Percentiles rank a stretch among this genome's conserved stretches.
phyloP scores from a whole-genome alignment of 768 basidiomycete species.

The Pisolithus microcarpus region DNA sequence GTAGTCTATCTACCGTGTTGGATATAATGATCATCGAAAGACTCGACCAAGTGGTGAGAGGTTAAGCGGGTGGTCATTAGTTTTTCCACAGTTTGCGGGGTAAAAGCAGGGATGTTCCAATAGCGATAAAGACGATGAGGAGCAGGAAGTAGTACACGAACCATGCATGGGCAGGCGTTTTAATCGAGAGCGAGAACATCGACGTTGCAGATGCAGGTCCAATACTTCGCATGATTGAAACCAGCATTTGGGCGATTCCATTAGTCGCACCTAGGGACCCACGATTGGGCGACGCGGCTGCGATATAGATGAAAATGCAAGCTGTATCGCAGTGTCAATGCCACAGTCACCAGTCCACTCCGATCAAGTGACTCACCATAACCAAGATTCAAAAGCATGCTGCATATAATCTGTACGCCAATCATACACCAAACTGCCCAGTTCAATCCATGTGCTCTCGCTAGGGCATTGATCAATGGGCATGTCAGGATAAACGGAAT shows the following conservation, averaged over 20 bases:
- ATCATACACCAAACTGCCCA: constrained; percentile 43
- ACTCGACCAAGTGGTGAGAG: neutral
- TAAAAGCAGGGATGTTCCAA: constrained; percentile 16
- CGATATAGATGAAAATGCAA: constrained; percentile 64
- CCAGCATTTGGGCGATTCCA: constrained; percentile 46
- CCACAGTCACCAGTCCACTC: neutral
- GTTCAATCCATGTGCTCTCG: constrained; percentile 41
- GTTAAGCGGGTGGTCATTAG: neutral
- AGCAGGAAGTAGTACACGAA: constrained; percentile 23
- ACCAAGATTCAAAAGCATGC: constrained; percentile 44
- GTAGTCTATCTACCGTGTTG: neutral
- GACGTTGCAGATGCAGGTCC: constrained; percentile 58
- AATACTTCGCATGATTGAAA: constrained; percentile 34
- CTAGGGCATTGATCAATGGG: constrained; percentile 55
- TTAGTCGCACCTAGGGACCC: constrained; percentile 68
- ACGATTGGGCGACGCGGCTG: constrained; percentile 57
- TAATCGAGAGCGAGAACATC: constrained; percentile 60
- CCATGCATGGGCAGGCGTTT: constrained; percentile 26
- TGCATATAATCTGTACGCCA: constrained; percentile 40
- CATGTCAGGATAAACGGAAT: constrained; percentile 52
- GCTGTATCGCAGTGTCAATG: constrained; percentile 32
- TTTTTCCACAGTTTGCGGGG: constrained; percentile 22
- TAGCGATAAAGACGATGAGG: constrained; percentile 12
- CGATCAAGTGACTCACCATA: constrained; percentile 40
- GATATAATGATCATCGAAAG: too few species aligned